Evolutionary conservation across 1,284 basidiomycete species (phyloP).

Genomic region (Sphaerobolus stellatus): DNA sequence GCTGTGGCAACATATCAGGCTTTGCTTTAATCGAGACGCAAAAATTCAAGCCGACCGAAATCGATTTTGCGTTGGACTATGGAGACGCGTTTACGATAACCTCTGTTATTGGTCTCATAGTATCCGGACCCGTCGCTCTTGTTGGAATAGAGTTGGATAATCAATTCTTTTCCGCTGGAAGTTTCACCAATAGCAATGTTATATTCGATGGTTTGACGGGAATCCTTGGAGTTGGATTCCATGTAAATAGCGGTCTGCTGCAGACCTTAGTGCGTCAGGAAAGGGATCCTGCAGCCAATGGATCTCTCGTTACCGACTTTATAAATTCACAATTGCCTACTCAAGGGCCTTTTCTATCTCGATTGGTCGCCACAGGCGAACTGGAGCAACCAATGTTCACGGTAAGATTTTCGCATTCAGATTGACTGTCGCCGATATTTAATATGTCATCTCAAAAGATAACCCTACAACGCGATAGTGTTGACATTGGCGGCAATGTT

Average conservation of each 20-base stretch:
- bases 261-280: too few relatives aligned
- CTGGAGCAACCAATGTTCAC: slow-evolving; percentile 35
- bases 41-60: slow-evolving; percentile 26
- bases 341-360: slow-evolving; percentile 44
- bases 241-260: slow-evolving; percentile 18
- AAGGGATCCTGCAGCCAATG: too few relatives aligned
- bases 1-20: slow-evolving; percentile 41
- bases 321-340: slow-evolving; percentile 29
- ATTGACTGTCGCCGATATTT: not conserved
- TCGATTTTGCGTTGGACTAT: too few relatives aligned
- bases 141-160: slow-evolving; percentile 17
- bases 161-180: slow-evolving; percentile 53
- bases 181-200: slow-evolving; percentile 52
- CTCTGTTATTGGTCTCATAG: slow-evolving; percentile 49
- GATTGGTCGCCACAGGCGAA: slow-evolving; percentile 34
- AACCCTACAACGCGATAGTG: slow-evolving; percentile 12
- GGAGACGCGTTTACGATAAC: slow-evolving; percentile 58
- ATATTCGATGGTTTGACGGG: slow-evolving; percentile 45
- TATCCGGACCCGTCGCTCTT: not conserved
- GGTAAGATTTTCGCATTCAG: not conserved
- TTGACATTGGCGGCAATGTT: slow-evolving; percentile 14
- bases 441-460: not conserved
- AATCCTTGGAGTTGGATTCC: slow-evolving; percentile 59
- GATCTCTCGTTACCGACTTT: slow-evolving; percentile 10
- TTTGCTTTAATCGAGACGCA: slow-evolving; percentile 13